Conservation (phyloP, 2,329 filamentous ascomycete genomes). For the Diaporthe citrichinensis region DNA sequence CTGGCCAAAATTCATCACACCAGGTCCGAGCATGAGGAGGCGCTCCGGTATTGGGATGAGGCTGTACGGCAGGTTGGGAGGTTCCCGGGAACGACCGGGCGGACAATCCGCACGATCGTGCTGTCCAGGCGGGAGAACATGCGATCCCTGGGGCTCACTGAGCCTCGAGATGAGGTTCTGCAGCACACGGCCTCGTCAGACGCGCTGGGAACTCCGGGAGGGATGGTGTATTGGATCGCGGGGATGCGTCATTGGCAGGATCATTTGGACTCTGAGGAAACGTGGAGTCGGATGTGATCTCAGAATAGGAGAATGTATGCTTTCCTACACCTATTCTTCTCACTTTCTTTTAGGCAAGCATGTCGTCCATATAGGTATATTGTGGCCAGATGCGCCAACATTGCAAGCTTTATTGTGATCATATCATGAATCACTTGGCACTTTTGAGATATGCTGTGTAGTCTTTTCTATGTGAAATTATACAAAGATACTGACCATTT, state of each 20-base stretch:
- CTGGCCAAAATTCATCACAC: conserved; percentile 11
- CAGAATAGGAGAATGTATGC: not conserved
- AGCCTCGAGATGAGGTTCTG: not conserved
- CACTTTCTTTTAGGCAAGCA: not conserved
- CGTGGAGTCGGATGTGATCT: not conserved
- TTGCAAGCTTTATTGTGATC: not conserved
- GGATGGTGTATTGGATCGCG: not conserved
- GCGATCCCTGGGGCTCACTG: not conserved
- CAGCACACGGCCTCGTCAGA: not conserved
- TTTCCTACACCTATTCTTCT: not conserved
- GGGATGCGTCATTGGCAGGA: conserved; percentile 17
- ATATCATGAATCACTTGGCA: not conserved
- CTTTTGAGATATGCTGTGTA: not conserved
- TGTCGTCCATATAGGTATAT: not conserved
- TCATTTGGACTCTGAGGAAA: not conserved
- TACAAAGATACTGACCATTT: not conserved
- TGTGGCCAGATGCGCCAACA: not conserved
- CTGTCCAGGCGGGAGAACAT: not conserved
- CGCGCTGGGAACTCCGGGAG: not conserved
- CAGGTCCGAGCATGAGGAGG: not conserved
- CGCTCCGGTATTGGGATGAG: not conserved
- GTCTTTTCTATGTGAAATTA: not conserved
- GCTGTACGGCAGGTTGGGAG: not conserved
- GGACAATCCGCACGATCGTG: not conserved
- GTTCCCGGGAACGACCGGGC: not conserved